Evolutionary conservation across 2,329 filamentous ascomycete genomes (phyloP).

Genomic region (Neofusicoccum kwambonambiense): DNA sequence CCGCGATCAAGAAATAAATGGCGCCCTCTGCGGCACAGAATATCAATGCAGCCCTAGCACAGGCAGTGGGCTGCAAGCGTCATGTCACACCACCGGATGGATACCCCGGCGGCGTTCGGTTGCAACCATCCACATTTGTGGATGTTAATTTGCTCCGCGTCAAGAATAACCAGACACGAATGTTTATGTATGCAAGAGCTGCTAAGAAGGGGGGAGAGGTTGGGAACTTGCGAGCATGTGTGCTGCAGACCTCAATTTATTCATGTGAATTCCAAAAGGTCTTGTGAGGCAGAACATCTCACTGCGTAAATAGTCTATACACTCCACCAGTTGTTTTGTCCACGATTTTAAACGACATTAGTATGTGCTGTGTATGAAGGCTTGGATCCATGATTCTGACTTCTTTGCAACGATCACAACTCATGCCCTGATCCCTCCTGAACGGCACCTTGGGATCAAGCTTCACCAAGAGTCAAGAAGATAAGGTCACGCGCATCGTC

Average conservation of each 20-base stretch:
- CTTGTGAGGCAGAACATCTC: neutral
- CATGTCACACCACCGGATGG: constrained; percentile 6
- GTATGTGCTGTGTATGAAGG: no score
- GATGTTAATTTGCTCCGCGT: neutral
- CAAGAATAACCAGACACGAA: neutral
- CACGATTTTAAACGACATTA: no score
- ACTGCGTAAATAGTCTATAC: neutral
- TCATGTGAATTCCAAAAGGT: neutral
- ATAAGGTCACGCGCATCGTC: neutral
- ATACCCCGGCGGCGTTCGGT: neutral
- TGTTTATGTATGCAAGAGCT: neutral
- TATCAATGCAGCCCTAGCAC: neutral
- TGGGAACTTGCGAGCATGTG: neutral
- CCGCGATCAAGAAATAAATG: constrained; percentile 28
- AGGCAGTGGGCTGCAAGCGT: constrained; percentile 3
- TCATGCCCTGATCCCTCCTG: neutral
- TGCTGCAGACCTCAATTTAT: neutral
- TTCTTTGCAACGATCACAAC: no score
- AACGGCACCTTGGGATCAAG: neutral
- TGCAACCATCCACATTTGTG: neutral
- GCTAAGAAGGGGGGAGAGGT: neutral
- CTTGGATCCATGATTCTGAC: no score
- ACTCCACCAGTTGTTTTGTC: neutral
- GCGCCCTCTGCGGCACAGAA: neutral
- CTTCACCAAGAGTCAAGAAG: no score